phyloP scores from a whole-genome alignment of 2,329 filamentous ascomycete genomes.

The Tricladium varicosporioides region DNA sequence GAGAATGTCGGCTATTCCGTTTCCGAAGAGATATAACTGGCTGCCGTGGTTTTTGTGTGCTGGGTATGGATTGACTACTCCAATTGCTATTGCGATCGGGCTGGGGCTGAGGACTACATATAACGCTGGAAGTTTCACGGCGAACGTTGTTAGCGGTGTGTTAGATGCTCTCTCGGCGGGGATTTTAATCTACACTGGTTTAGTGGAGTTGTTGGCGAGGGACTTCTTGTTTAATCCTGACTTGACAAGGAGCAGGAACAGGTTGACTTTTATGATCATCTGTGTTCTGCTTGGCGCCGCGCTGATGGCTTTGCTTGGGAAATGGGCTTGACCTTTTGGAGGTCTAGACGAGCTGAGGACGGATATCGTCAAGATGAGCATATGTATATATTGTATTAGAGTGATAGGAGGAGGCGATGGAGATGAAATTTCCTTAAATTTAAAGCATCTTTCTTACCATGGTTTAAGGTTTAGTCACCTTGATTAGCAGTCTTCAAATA shows the following conservation, averaged over 20 bases:
- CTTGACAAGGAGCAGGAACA: constrained; percentile 38
- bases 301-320: constrained; percentile 49
- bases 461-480: too few relatives aligned
- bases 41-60: constrained; percentile 49
- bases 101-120: constrained; percentile 45
- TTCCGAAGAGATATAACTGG: constrained; percentile 41
- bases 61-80: constrained; percentile 51
- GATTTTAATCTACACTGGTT: constrained; percentile 48
- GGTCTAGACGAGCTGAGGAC: too few relatives aligned
- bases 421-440: too few relatives aligned
- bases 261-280: constrained; percentile 42
- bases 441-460: too few relatives aligned
- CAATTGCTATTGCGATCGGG: constrained; percentile 49
- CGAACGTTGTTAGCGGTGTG: constrained; percentile 44
- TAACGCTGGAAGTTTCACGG: constrained; percentile 39
- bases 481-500: too few relatives aligned
- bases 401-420: too few relatives aligned
- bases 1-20: constrained; percentile 55
- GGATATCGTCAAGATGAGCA: too few relatives aligned
- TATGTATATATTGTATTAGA: too few relatives aligned
- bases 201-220: constrained; percentile 48
- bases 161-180: constrained; percentile 47
- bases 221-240: constrained; percentile 49
- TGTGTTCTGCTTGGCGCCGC: constrained; percentile 41
- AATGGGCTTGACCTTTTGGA: constrained; percentile 40